These are phyloP conservation scores for Melampsora americana DNA, from an alignment of 1,284 basidiomycete genomes.

Conservation along the genomic window DNA sequence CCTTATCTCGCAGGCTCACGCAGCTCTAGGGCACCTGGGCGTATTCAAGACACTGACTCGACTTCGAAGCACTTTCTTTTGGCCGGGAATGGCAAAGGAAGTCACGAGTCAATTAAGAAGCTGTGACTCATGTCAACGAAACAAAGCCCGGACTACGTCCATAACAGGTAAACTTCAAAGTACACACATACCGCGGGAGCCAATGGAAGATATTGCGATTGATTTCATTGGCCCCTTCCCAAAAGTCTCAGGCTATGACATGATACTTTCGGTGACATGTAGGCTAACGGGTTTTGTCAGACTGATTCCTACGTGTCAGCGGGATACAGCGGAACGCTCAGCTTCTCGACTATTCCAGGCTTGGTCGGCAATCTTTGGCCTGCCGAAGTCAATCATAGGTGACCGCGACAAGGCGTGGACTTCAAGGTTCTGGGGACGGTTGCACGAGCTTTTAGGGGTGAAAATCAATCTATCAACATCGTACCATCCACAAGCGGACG, in stretches of 20 bases:
- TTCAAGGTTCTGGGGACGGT: too few relatives aligned
- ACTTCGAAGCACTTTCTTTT: too few relatives aligned
- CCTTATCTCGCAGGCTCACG: conserved; percentile 4
- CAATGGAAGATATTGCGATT: neutral
- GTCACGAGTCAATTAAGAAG: neutral
- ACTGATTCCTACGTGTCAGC: too few relatives aligned
- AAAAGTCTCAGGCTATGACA: neutral
- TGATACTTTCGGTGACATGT: too few relatives aligned
- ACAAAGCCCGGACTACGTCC: neutral
- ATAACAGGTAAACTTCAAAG: conserved; percentile 1
- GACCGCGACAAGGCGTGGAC: too few relatives aligned
- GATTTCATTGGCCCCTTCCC: conserved; percentile 13
- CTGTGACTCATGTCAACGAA: neutral
- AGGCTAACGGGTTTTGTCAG: too few relatives aligned
- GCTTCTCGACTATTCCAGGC: too few relatives aligned
- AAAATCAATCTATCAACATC: too few relatives aligned
- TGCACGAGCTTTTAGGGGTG: too few relatives aligned
- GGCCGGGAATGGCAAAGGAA: neutral
- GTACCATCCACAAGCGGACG: too few relatives aligned
- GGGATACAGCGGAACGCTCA: too few relatives aligned
- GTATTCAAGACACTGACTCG: neutral
- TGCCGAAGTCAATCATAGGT: conserved; percentile 48
- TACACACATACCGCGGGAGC: neutral
- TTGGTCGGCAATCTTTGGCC: too few relatives aligned
- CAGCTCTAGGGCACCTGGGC: neutral